Base-by-base conservation (phyloP, 495 filamentous ascomycete genomes). In the Filosporella fistucella region DNA sequence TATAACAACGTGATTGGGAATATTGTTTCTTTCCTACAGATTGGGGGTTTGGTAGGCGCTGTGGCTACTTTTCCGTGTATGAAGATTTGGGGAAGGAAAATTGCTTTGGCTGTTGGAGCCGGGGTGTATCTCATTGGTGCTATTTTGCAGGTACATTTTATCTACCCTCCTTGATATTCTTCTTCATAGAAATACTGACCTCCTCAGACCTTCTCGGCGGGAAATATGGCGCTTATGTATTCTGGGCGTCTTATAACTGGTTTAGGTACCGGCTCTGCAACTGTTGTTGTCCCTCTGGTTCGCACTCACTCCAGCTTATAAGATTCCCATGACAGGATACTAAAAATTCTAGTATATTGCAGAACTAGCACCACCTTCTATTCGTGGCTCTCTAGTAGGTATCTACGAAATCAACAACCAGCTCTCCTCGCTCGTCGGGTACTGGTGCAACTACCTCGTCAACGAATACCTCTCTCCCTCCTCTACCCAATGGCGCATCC, bases 371-470 rank as follows among this genome's bases (percentile, higher is more conserved):
- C 76, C 76, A 0, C 76, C 76, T 0, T 67, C 76, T 7, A 63
- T 79, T 44, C 63, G 76, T 23, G 76, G 76, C 12, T 65, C 70
- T 24, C 63, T 79, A 7, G 74, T 76, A 42, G 84, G 84, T 55
- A 69, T 88, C 28, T 88, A 85, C 54, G 82, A 88, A 62, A 68
- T 86, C 28, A 78, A 81, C 18, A 86, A 82, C 77, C 84, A 88
- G 61, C 69, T 83, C 53, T 83, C 82, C 28, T 81, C 81, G 13
- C 64, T 88, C 22, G 71, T 82, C 14, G 83, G 82, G 3, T 87
- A 85, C 54, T 85, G 78, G 79, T 80, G 21, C 14, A 49, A 54
- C 40, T 54, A 54, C 38, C 45, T 48, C 24, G 51, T 49, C 7
- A 54, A 54, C 40, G 32, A 54, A 25, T 44, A 54, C 25, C 18